Percentiles rank a stretch among this genome's conserved stretches.
Conservation (phyloP, 208 protist species). For the Leishmania amazonensis region DNA sequence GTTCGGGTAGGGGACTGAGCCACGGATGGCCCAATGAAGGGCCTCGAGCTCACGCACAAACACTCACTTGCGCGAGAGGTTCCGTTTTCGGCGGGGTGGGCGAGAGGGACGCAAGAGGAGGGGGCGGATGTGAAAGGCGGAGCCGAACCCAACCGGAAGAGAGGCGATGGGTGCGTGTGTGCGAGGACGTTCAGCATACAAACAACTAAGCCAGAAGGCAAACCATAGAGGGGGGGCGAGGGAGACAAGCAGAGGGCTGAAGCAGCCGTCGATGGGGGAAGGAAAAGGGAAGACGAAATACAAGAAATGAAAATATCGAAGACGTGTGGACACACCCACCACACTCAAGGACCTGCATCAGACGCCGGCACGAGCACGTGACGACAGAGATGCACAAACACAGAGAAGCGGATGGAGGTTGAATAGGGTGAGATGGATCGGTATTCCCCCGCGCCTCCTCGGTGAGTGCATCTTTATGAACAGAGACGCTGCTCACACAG, state of each 20-base stretch:
- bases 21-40: background rate
- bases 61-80: background rate
- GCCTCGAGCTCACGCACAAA: background rate
- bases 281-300: background rate
- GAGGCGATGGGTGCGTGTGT: background rate
- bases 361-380: background rate
- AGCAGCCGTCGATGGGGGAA: background rate
- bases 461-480: background rate
- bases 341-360: background rate
- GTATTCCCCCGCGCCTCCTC: background rate
- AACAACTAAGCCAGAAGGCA: background rate
- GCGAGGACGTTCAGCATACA: background rate
- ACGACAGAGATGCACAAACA: conserved; percentile 5
- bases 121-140: background rate
- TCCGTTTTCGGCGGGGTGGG: background rate
- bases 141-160: background rate
- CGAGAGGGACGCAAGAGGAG: background rate
- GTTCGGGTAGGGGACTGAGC: no score
- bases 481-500: background rate
- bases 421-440: background rate
- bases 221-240: background rate
- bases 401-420: background rate
- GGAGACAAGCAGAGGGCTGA: background rate
- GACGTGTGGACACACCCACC: background rate
- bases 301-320: background rate